These are phyloP conservation scores for Reticulascus tulasneorum DNA, from an alignment of 2,329 filamentous ascomycete species.

Conservation along the genomic window DNA sequence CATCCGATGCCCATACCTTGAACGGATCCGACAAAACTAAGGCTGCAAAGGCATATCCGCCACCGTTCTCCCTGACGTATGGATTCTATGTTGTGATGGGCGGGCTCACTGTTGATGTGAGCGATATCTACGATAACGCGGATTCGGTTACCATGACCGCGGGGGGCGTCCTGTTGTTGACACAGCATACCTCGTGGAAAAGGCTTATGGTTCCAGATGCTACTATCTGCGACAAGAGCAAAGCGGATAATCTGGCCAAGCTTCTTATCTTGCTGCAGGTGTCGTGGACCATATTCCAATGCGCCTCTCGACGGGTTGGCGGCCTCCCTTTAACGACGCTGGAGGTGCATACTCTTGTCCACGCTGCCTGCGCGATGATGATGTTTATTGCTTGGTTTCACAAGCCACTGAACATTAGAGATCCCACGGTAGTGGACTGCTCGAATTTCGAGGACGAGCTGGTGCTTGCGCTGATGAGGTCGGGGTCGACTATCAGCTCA, in stretches of 20 bases:
- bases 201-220: no score
- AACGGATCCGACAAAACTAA: no score
- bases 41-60: no score
- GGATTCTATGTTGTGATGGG: constrained; percentile 26
- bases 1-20: constrained; percentile 8
- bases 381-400: constrained; percentile 29
- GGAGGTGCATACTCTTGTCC: constrained; percentile 28
- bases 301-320: constrained; percentile 23
- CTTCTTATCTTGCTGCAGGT: constrained; percentile 30
- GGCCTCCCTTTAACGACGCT: constrained; percentile 29
- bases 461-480: no score
- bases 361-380: constrained; percentile 27
- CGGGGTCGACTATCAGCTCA: no score
- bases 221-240: constrained; percentile 31
- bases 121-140: not conserved
- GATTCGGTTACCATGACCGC: constrained; percentile 7
- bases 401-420: constrained; percentile 21
- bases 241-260: constrained; percentile 28
- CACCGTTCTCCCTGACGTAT: constrained; percentile 22
- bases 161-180: constrained; percentile 6
- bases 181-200: constrained; percentile 7
- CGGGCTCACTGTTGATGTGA: constrained; percentile 21
- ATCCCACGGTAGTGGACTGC: constrained; percentile 6
- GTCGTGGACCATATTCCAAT: constrained; percentile 31
- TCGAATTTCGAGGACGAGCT: no score